A percentile compares a stretch with the other conserved stretches of the same genome.
Conservation (phyloP, 371 early-diverging fungal genomes). For the Parasitella parasitica region DNA sequence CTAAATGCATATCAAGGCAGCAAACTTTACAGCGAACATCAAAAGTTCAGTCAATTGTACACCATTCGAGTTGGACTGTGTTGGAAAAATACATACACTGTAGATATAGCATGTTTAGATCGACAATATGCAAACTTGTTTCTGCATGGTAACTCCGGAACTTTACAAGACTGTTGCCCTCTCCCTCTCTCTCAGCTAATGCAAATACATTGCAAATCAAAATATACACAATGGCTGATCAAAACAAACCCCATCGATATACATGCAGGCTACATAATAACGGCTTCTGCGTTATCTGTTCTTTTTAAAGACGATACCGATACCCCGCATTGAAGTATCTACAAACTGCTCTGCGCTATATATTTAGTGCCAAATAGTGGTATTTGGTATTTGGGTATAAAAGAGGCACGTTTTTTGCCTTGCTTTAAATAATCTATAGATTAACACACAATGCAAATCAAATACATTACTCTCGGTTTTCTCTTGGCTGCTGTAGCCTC, state of each 20-base stretch:
- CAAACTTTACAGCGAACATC: too few relatives aligned
- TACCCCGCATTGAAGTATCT: too few relatives aligned
- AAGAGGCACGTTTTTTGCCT: neutral
- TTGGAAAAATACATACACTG: too few relatives aligned
- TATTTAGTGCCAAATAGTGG: too few relatives aligned
- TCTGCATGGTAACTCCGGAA: too few relatives aligned
- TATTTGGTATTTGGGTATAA: neutral
- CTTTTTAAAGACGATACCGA: neutral
- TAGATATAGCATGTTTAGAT: too few relatives aligned
- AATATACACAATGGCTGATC: neutral
- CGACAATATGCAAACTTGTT: too few relatives aligned
- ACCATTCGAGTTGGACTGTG: too few relatives aligned
- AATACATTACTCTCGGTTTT: neutral
- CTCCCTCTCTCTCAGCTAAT: neutral
- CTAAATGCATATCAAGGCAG: too few relatives aligned
- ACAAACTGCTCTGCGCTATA: too few relatives aligned
- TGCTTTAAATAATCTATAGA: neutral
- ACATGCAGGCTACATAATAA: neutral
- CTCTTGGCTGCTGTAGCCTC: neutral
- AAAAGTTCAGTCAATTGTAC: too few relatives aligned
- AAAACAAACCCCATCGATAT: neutral
- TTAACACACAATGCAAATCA: slow-evolving; percentile 4
- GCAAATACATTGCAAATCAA: neutral
- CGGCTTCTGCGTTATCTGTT: neutral
- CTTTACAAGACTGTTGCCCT: neutral